Conservation (phyloP, 768 basidiomycete genomes). For the Leucosporidium scottii region DNA sequence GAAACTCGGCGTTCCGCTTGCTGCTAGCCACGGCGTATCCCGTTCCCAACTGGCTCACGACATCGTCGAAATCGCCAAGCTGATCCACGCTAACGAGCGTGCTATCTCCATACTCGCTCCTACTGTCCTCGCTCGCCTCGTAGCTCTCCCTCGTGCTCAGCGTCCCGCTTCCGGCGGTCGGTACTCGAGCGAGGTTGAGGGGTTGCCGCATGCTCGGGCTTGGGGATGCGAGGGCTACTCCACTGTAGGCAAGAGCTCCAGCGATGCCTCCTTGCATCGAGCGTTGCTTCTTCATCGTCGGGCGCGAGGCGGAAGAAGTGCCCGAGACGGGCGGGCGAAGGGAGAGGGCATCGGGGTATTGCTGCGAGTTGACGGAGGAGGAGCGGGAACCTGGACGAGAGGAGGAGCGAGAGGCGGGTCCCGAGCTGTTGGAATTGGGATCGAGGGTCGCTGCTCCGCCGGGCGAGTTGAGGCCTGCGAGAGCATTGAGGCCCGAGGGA, state of each 20-base stretch:
- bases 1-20: constrained; percentile 90
- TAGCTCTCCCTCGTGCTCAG: not conserved
- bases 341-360: not conserved
- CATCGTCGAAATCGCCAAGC: constrained; percentile 36
- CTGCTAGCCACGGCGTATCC: constrained; percentile 93
- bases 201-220: constrained; percentile 15
- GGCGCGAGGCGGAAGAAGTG: not conserved
- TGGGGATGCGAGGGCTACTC: constrained; percentile 28
- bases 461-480: constrained; percentile 23
- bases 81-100: constrained; percentile 33
- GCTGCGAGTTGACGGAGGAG: constrained; percentile 10
- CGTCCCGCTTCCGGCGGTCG: not conserved
- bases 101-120: constrained; percentile 1
- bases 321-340: not conserved
- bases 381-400: constrained; percentile 6
- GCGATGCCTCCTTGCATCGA: constrained; percentile 22
- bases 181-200: not conserved
- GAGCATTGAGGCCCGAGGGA: constrained; percentile 24
- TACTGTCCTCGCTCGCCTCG: not conserved
- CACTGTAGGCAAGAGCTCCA: constrained; percentile 27
- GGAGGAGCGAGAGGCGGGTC: not conserved
- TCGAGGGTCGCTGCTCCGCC: not conserved
- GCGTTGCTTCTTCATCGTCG: not conserved
- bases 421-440: not conserved
- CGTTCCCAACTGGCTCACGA: constrained; percentile 35